Conservation (phyloP, 108 stramenopile genomes). For the Mayamaea pseudoterrestris region DNA sequence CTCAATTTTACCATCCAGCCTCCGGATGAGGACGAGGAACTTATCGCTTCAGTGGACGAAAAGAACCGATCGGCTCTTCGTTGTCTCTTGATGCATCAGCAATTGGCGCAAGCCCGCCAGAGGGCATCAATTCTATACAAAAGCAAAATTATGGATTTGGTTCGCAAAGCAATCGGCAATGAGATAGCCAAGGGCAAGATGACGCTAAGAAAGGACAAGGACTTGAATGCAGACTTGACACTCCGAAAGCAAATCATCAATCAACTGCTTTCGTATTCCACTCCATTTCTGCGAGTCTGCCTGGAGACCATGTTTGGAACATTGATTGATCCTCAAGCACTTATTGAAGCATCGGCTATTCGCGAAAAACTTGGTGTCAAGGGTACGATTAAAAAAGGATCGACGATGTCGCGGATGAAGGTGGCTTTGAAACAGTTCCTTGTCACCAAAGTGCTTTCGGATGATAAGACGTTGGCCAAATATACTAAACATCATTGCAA, state of each 20-base stretch:
- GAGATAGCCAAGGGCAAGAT: slow-evolving; percentile 68
- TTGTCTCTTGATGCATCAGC: slow-evolving; percentile 25
- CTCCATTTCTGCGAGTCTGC: slow-evolving; percentile 81
- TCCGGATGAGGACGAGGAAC: slow-evolving; percentile 27
- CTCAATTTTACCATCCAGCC: slow-evolving; percentile 72
- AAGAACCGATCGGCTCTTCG: slow-evolving; percentile 12
- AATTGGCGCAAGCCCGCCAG: slow-evolving; percentile 20
- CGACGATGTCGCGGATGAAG: slow-evolving; percentile 24
- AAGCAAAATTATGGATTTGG: slow-evolving; percentile 21
- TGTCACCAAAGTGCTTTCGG: slow-evolving; percentile 51
- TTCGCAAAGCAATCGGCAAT: slow-evolving; percentile 28
- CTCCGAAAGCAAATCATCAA: slow-evolving; percentile 47
- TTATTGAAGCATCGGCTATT: too few relatives aligned
- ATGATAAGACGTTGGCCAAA: slow-evolving; percentile 39
- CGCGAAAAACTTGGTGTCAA: too few relatives aligned
- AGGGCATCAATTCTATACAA: slow-evolving; percentile 28
- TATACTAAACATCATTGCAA: slow-evolving; percentile 62
- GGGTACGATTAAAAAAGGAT: neutral
- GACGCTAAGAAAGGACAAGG: slow-evolving; percentile 64
- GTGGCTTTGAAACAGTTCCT: slow-evolving; percentile 44
- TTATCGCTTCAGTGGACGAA: neutral
- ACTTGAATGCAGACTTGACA: slow-evolving; percentile 72
- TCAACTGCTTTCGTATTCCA: slow-evolving; percentile 77
- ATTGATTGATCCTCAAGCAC: neutral
- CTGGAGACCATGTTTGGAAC: slow-evolving; percentile 83